Evolutionary conservation across 345 rosid genomes (phyloP), one percentile per base, ranked within the genome.

Genomic region (Hibiscus syriacus): DNA sequence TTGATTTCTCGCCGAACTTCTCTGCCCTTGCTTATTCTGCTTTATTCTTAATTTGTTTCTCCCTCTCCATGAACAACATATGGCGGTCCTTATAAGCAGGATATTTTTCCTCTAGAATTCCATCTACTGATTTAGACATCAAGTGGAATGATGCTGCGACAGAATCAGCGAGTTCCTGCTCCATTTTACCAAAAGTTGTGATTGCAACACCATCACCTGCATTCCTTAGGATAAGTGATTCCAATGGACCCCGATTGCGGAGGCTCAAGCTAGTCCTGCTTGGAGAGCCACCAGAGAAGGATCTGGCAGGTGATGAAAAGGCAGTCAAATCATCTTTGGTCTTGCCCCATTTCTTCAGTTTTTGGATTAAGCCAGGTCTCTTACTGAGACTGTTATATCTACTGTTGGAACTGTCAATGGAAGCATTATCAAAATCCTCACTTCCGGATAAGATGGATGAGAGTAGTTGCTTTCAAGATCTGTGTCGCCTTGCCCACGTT

Each of bases 391-490:
- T 90, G 70, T 94, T 84, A n/a, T 82, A 83, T 67, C 88, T 86
- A 81, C 93, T 85, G 4, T 77, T 77, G 30, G 87, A 94, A 76
- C 95, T 91, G 73, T 94, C 97, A 41, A 91, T 78, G 0, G 97
- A 91, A 41, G 86, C 82, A 58, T 89, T 87, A 66, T 94, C 99
- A 58, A 91, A 89, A 72, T 89, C 97, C 64, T 91, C 96, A 36
- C 96, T 89, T 65, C 96, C 96, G 97, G 96, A 50, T 97, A 94
- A 25, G 99, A 91, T 25, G 96, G 96, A 19, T 84, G 95, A 58
- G 97, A 91, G 69, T 75, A 85, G 82, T 86, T 87, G 82, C 95
- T 94, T 7, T 94, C 97, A 7, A 83, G 69, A 69, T 94, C 96
- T 2, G 97, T 94, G 72, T 94, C 99, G 25, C 92, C 97, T 73